Conservation (phyloP, 2,329 filamentous ascomycete species). For the Pseudogymnoascus sp. region DNA sequence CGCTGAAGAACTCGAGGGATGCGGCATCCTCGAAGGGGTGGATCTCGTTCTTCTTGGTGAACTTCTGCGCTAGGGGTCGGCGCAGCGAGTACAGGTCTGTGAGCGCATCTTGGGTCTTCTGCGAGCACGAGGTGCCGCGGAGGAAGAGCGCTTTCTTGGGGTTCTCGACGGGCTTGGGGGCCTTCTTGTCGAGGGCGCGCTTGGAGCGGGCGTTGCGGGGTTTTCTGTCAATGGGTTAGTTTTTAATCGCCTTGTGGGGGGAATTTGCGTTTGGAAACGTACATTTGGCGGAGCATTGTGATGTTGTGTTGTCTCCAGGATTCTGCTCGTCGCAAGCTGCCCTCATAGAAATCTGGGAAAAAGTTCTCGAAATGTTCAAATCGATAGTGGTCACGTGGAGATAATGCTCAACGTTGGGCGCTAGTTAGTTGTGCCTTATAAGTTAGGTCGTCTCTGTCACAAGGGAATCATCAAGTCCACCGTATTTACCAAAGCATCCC, state of each 20-base stretch:
- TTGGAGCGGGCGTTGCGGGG: constrained; percentile 83
- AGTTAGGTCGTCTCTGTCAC: neutral
- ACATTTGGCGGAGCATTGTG: constrained; percentile 32
- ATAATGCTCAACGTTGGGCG: neutral
- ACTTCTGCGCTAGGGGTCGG: constrained; percentile 76
- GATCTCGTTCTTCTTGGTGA: constrained; percentile 94
- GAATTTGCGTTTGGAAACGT: constrained; percentile 8
- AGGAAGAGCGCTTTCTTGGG: constrained; percentile 86
- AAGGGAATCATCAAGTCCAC: neutral
- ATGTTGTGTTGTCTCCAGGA: constrained; percentile 10
- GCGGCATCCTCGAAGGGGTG: constrained; percentile 88
- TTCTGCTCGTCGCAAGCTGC: constrained; percentile 9
- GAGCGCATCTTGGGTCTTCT: constrained; percentile 73
- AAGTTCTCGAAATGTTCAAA: constrained; percentile 3
- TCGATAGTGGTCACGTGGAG: constrained; percentile 8
- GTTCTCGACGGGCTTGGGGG: constrained; percentile 82
- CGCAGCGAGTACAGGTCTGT: constrained; percentile 80
- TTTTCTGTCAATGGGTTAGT: constrained; percentile 39
- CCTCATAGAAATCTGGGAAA: constrained; percentile 3
- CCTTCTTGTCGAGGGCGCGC: constrained; percentile 86
- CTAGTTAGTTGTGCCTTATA: neutral
- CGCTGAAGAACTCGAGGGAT: constrained; percentile 87
- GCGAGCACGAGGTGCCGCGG: constrained; percentile 76
- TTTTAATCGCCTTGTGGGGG: constrained; percentile 8
- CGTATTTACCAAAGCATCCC: neutral